Percentiles rank a stretch among this genome's conserved stretches.
phyloP scores from a whole-genome alignment of 2,329 filamentous ascomycete genomes.

The Aspergillus puulaauensis region DNA sequence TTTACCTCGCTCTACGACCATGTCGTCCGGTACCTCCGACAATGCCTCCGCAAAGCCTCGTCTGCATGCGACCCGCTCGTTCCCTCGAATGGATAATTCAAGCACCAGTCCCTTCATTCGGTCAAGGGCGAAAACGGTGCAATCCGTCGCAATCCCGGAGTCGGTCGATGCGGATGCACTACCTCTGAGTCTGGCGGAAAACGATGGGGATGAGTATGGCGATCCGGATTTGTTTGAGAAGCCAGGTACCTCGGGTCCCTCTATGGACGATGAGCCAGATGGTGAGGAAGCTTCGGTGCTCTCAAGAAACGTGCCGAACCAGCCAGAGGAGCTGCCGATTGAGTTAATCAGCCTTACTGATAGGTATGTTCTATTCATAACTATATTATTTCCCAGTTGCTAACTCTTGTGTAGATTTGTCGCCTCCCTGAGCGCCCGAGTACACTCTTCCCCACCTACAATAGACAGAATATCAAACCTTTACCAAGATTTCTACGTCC shows the following conservation, averaged over 20 bases:
- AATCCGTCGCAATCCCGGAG: conserved; percentile 24
- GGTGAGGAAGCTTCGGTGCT: conserved; percentile 35
- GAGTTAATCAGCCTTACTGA: conserved; percentile 89
- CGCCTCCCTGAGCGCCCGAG: conserved; percentile 82
- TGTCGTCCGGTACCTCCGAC: conserved; percentile 26
- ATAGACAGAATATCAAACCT: conserved; percentile 80
- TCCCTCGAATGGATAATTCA: conserved; percentile 33
- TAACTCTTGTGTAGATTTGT: conserved; percentile 66
- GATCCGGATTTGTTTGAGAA: conserved; percentile 48
- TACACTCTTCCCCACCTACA: conserved; percentile 78
- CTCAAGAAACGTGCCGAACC: conserved; percentile 53
- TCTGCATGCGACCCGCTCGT: conserved; percentile 30
- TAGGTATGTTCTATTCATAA: conserved; percentile 54
- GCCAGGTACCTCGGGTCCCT: conserved; percentile 31
- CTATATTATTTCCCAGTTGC: neutral
- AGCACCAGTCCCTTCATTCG: conserved; percentile 23
- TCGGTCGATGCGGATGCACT: conserved; percentile 25
- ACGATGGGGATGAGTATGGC: conserved; percentile 25
- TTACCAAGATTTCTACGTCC: conserved; percentile 91
- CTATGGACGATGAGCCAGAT: conserved; percentile 29
- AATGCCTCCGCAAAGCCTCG: conserved; percentile 24
- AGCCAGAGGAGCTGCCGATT: conserved; percentile 87
- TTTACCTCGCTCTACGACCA: conserved; percentile 8
- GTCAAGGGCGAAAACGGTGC: conserved; percentile 27
- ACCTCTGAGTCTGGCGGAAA: conserved; percentile 20